A percentile compares a stretch with the other conserved stretches of the same genome.
phyloP scores from a whole-genome alignment of 164 flowering plant genomes.

The Aristolochia fimbriata region DNA sequence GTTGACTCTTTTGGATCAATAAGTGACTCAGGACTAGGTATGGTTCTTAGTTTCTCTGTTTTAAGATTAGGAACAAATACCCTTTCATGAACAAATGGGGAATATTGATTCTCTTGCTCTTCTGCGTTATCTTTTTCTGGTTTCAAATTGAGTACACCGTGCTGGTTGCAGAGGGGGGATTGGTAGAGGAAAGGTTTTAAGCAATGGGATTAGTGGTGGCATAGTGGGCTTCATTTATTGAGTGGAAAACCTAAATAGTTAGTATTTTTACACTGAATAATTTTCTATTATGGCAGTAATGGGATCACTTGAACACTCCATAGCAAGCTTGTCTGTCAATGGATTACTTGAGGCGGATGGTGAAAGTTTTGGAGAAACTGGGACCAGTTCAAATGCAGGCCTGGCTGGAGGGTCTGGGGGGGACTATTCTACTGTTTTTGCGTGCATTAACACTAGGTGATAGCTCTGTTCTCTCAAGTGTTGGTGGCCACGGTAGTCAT shows the following conservation, averaged over 20 bases:
- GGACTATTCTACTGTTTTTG: constrained; percentile 79
- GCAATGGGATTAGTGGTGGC: constrained; percentile 71
- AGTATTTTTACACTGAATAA: constrained; percentile 54
- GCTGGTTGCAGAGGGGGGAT: constrained; percentile 83
- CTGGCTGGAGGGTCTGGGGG: constrained; percentile 98
- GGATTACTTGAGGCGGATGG: constrained; percentile 88
- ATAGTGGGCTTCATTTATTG: constrained; percentile 98
- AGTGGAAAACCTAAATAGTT: constrained; percentile 90
- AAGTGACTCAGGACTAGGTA: no score
- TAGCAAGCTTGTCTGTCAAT: constrained; percentile 49
- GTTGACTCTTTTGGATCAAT: no score
- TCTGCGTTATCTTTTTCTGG: no score
- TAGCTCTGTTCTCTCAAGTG: constrained; percentile 49
- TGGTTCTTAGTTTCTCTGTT: no score
- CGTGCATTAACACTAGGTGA: constrained; percentile 38
- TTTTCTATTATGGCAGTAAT: constrained; percentile 41
- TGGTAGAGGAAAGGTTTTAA: constrained; percentile 56
- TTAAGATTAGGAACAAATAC: no score
- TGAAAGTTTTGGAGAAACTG: constrained; percentile 44
- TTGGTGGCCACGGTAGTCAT: constrained; percentile 74
- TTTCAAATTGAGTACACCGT: constrained; percentile 74
- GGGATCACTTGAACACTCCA: constrained; percentile 84
- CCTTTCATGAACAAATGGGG: no score
- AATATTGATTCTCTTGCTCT: no score
- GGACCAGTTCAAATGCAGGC: constrained; percentile 22